Percentiles rank a stretch among this genome's conserved stretches.
Conservation (phyloP, 768 basidiomycete genomes). For the Tulasnella sp. region DNA sequence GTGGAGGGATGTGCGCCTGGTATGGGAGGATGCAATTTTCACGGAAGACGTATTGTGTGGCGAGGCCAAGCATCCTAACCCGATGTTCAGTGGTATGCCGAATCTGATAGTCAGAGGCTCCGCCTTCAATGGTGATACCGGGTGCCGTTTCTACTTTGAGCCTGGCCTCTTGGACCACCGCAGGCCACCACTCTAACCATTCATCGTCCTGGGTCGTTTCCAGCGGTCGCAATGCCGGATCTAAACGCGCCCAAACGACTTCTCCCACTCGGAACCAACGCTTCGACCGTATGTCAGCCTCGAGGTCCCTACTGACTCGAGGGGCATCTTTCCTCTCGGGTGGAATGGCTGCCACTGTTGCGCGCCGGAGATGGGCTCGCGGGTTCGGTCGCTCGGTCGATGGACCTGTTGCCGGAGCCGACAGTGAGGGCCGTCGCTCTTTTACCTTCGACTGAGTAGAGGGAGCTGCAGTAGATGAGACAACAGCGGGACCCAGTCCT, state of each 20-base stretch:
- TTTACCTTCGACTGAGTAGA: neutral
- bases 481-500: conserved; percentile 7
- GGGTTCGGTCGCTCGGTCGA: neutral
- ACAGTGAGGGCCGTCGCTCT: neutral
- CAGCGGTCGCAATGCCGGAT: neutral
- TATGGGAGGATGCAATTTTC: conserved; percentile 63
- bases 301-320: neutral
- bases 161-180: conserved; percentile 49
- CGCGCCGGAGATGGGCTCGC: neutral
- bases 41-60: conserved; percentile 36
- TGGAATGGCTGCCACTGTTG: too few species aligned
- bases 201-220: neutral
- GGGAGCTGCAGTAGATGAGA: neutral
- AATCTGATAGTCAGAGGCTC: conserved; percentile 41
- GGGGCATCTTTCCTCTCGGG: neutral
- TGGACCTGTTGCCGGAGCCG: neutral
- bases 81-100: conserved; percentile 53
- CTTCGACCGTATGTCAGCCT: neutral
- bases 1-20: conserved; percentile 49
- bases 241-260: conserved; percentile 9
- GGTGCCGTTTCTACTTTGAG: conserved; percentile 34
- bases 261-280: conserved; percentile 6
- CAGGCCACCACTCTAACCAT: conserved; percentile 56
- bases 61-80: conserved; percentile 53
- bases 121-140: conserved; percentile 24